Evolutionary conservation across 768 basidiomycete species (phyloP), one percentile per base, ranked within the genome.

Genomic region (Phylloporus rhodoxanthus): DNA sequence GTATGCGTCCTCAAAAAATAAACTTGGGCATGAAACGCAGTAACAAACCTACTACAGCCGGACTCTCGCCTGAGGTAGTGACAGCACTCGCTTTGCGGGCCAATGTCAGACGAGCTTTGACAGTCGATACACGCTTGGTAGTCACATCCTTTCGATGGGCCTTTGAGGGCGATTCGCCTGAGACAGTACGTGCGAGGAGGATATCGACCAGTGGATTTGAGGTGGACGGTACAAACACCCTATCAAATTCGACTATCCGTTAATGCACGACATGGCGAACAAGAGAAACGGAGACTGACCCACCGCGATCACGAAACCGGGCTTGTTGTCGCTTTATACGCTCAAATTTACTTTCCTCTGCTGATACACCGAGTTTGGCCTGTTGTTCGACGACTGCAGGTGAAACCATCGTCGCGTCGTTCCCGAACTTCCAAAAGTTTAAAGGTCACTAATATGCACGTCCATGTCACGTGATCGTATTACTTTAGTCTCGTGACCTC

Each of bases 291-390:
- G 21, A 29, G 34, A 68, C 79, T 53, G 26, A 82, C 81, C 82
- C 81, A 50, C 82, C 82, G 47, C 82, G 76, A 65, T 85, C 82
- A 46, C 85, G 76, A 64, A 84, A 82, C 21, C 84, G 72, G 29
- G 82, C 73, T 56, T 85, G 79, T 52, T 80, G 81, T 36, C 83
- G 75, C 59, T 83, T 74, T 14, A 79, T 60, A 38, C 85, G 78
- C 42, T 81, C 69, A 0, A 76, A 75, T 26, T 81, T 73, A 59
- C 85, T 87, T 45, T 80, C 81, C 44, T 81, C 76, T 13, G 79
- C 77, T 42, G 74, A 59, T 7, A 59, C 61, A 25, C 55, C 59
- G 0, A 64, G 63, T 43, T 62, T 55, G 45, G 55, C 53, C 39
- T 62, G 61, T 26, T 57, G 61, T 39, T 53, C 51, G 44, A 28